A percentile compares a stretch with the other conserved stretches of the same genome.
phyloP scores from a whole-genome alignment of 2,329 filamentous ascomycete genomes.

The Neurospora sp. region DNA sequence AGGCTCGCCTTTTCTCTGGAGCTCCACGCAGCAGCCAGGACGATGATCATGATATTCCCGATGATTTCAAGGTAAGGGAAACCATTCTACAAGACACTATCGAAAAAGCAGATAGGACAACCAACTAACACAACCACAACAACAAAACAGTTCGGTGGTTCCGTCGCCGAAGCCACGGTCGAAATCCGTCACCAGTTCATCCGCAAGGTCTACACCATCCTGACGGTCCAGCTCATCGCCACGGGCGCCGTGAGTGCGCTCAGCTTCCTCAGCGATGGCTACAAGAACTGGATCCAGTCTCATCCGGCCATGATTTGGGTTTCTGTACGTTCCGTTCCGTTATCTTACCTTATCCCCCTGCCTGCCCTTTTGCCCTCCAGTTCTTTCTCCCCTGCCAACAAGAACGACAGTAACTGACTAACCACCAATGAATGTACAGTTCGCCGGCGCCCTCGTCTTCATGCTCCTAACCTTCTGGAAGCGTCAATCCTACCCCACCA shows the following conservation, averaged over 20 bases:
- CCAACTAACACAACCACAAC: neutral
- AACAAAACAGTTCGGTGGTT: slow-evolving; percentile 68
- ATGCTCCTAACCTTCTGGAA: slow-evolving; percentile 91
- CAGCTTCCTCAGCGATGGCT: slow-evolving; percentile 73
- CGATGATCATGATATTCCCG: slow-evolving; percentile 57
- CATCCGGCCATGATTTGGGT: slow-evolving; percentile 79
- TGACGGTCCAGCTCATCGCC: slow-evolving; percentile 86
- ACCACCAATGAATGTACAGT: slow-evolving; percentile 25
- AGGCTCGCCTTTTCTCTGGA: slow-evolving; percentile 51
- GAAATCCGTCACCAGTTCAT: slow-evolving; percentile 96
- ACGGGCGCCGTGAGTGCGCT: slow-evolving; percentile 73
- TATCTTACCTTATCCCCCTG: neutral
- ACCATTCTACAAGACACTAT: neutral
- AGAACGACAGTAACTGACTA: slow-evolving; percentile 12
- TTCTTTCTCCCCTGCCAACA: neutral
- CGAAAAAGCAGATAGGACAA: neutral
- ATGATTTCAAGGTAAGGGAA: slow-evolving; percentile 78
- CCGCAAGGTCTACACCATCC: slow-evolving; percentile 94
- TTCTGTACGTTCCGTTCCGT: slow-evolving; percentile 46
- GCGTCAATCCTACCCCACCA: slow-evolving; percentile 88
- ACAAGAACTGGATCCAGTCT: slow-evolving; percentile 78
- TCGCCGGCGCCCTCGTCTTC: slow-evolving; percentile 75
- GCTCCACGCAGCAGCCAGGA: slow-evolving; percentile 73
- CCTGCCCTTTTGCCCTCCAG: neutral
- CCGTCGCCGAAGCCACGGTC: slow-evolving; percentile 84